Evolutionary conservation across 345 rosid genomes (phyloP), one percentile per base, ranked within the genome.

Genomic region (Eutrema yunnanense): DNA sequence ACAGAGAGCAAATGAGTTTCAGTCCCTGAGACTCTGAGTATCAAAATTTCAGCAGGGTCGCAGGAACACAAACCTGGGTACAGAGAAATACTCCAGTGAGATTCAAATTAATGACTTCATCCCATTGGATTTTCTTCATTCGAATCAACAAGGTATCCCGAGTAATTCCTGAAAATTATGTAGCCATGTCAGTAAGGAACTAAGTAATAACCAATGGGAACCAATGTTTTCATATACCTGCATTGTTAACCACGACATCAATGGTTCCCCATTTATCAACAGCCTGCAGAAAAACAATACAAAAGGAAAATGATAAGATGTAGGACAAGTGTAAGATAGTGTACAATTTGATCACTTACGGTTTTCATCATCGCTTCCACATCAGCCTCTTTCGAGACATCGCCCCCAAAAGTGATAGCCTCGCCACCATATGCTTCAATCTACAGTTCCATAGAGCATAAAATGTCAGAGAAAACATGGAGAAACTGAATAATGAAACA

Each of bases 11-110:
- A 62, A 77, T n/a, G 52, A 64, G 65, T 30, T 9, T 74, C 57
- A 76, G 67, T 70, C 27, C 51, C 48, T 14, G 9, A 64, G 51
- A 63, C 27, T 77, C 48, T 77, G 73, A 36, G 29, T 11, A 51
- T 76, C 59, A 67, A 49, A 72, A 46, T 26, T 43, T 65, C 34
- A 70, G 40, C 16, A 48, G 59, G 62, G 27, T 59, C 36, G 22
- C 60, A 58, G 37, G 64, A 47, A 71, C 69, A 64, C 80, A 61
- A 22, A 95, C 99, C 99, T 90, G 98, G 37, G 96, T 90, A 71
- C 97, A 95, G 47, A 95, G 90, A 81, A 88, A 95, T 40, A 92
- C 98, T 48, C 96, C 96, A 1, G 97, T 92, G 73, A 95, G 98
- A 82, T 92, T 95, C 71, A 92, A 84, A 82, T 85, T 90, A 77